These are phyloP conservation scores for Klebsormidium nitens DNA, from an alignment of 139 green algal genomes.

Conservation along the genomic window DNA sequence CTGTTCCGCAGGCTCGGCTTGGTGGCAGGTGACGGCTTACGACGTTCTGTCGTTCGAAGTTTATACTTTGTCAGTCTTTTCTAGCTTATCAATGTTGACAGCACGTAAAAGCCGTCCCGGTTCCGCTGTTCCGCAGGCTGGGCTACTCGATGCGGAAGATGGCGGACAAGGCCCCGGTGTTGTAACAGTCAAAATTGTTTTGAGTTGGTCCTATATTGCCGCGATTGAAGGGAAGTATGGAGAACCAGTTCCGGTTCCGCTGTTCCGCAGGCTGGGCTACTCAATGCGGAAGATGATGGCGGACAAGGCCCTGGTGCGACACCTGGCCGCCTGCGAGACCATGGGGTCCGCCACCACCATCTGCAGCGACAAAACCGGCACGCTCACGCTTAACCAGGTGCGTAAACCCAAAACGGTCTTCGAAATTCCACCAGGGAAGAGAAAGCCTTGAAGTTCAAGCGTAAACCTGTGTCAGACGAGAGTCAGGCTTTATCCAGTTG, in stretches of 20 bases:
- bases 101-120: no score
- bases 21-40: constrained; percentile 92
- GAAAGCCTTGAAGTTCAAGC: no score
- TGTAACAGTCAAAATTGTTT: no score
- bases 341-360: constrained; percentile 97
- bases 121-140: constrained; percentile 49
- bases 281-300: constrained; percentile 89
- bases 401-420: no score
- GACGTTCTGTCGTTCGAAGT: no score
- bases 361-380: constrained; percentile 95
- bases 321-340: constrained; percentile 82
- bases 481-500: no score
- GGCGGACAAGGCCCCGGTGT: constrained; percentile 85
- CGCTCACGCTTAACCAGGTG: constrained; percentile 95
- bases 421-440: no score
- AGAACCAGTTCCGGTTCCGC: constrained; percentile 70
- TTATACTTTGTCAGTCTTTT: no score
- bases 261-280: constrained; percentile 41
- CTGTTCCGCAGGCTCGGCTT: constrained; percentile 41
- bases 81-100: no score
- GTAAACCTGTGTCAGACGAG: no score
- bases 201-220: no score
- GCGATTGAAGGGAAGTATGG: no score
- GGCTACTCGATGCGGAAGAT: constrained; percentile 80
- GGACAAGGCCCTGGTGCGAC: constrained; percentile 84